Percentiles rank a stretch among this genome's conserved stretches.
Conservation (phyloP, 768 basidiomycete species). For the Lactifluus volemus region DNA sequence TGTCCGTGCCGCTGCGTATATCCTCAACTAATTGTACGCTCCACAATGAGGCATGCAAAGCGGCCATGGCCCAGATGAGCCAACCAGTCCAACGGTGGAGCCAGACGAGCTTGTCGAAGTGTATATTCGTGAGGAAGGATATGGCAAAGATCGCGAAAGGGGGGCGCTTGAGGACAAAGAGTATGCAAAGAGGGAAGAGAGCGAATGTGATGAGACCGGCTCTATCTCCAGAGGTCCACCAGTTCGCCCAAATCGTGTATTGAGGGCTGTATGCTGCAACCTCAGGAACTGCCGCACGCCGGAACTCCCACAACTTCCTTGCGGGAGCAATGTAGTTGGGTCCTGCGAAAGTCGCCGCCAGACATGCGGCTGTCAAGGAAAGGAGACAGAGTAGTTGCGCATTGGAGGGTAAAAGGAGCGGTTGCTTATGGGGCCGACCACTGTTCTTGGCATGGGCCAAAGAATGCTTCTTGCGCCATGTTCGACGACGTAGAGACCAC, state of each 20-base stretch:
- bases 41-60: conserved; percentile 60
- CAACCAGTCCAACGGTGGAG: conserved; percentile 67
- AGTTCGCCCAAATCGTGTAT: conserved; percentile 55
- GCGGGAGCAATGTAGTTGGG: conserved; percentile 59
- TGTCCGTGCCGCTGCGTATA: conserved; percentile 33
- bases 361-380: conserved; percentile 34
- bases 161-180: conserved; percentile 61
- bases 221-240: conserved; percentile 64
- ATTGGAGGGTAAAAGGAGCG: conserved; percentile 49
- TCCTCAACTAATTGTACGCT: conserved; percentile 55
- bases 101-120: conserved; percentile 66
- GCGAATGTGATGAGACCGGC: conserved; percentile 66
- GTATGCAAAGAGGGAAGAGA: conserved; percentile 58
- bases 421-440: conserved; percentile 33
- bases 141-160: conserved; percentile 67
- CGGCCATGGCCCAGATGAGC: conserved; percentile 55
- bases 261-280: conserved; percentile 37
- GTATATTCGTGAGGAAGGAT: conserved; percentile 50
- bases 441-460: conserved; percentile 28
- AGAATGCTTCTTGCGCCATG: conserved; percentile 44
- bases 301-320: conserved; percentile 37
- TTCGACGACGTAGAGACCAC: conserved; percentile 48
- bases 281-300: conserved; percentile 24
- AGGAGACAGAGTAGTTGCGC: conserved; percentile 47
- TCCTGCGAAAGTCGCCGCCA: conserved; percentile 47